Conservation (phyloP, 2,329 filamentous ascomycete genomes). For the Cladosporium austrohemisphaericum region DNA sequence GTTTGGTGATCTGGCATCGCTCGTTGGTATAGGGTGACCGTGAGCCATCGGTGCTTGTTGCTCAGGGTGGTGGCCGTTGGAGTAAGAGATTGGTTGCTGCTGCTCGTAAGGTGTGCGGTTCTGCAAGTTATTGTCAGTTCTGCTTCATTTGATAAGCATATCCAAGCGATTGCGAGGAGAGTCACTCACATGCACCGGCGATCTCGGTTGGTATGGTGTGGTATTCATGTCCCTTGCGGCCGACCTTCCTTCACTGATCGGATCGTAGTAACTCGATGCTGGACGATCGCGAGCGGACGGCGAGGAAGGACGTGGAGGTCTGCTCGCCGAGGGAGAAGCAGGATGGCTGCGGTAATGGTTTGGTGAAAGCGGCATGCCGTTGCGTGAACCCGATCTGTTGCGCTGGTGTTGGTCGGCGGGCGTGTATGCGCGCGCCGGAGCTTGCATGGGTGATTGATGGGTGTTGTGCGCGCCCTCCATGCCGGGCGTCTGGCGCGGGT, state of each 20-base stretch:
- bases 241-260: slow-evolving; percentile 45
- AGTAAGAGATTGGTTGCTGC: slow-evolving; percentile 21
- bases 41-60: slow-evolving; percentile 22
- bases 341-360: slow-evolving; percentile 30
- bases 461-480: slow-evolving; percentile 23
- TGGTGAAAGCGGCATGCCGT: slow-evolving; percentile 25
- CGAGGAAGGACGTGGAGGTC: slow-evolving; percentile 27
- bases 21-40: slow-evolving; percentile 28
- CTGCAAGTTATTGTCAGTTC: slow-evolving; percentile 17
- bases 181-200: slow-evolving; percentile 28
- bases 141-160: neutral
- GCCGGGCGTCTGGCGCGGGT: slow-evolving; percentile 8
- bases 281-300: slow-evolving; percentile 37
- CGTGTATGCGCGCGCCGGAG: slow-evolving; percentile 32
- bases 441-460: slow-evolving; percentile 34
- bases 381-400: slow-evolving; percentile 29
- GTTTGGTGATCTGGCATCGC: slow-evolving; percentile 36
- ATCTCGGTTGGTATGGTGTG: slow-evolving; percentile 36
- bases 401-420: slow-evolving; percentile 26
- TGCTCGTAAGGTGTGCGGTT: slow-evolving; percentile 22
- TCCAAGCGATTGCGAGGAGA: neutral
- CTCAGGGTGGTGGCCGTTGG: slow-evolving; percentile 25
- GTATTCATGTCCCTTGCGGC: slow-evolving; percentile 32
- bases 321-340: slow-evolving; percentile 35
- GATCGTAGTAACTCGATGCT: slow-evolving; percentile 49